Conservation (phyloP, 305 asterid species). For the Solanum hybrid region DNA sequence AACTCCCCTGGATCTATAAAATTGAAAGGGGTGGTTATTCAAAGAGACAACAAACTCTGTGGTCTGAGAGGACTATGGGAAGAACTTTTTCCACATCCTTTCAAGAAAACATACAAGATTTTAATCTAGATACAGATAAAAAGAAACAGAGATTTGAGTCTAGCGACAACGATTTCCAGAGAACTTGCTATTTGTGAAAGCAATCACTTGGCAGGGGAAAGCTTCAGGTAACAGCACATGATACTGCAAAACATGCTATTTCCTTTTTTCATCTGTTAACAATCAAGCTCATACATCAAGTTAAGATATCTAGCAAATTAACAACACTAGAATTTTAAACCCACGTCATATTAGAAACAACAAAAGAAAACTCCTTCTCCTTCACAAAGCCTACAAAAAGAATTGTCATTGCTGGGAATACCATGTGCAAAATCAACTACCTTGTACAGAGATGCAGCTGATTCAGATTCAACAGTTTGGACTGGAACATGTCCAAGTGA, state of each 20-base stretch:
- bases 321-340: background rate
- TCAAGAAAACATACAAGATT: background rate
- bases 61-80: background rate
- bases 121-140: background rate
- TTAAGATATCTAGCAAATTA: background rate
- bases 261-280: background rate
- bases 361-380: background rate
- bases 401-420: background rate
- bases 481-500: constrained; percentile 74
- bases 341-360: background rate
- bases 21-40: background rate
- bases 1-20: background rate
- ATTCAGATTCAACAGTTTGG: constrained; percentile 92
- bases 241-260: background rate
- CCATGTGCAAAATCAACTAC: constrained; percentile 23
- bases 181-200: background rate
- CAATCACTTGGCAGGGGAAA: background rate
- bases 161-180: background rate
- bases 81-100: background rate
- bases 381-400: background rate
- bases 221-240: background rate
- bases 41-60: background rate
- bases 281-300: background rate
- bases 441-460: constrained; percentile 96
- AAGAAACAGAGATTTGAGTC: too few species aligned